A percentile compares a stretch with the other conserved stretches of the same genome.
Conservation (phyloP, 2,329 filamentous ascomycete species). For the Graphium sp. region DNA sequence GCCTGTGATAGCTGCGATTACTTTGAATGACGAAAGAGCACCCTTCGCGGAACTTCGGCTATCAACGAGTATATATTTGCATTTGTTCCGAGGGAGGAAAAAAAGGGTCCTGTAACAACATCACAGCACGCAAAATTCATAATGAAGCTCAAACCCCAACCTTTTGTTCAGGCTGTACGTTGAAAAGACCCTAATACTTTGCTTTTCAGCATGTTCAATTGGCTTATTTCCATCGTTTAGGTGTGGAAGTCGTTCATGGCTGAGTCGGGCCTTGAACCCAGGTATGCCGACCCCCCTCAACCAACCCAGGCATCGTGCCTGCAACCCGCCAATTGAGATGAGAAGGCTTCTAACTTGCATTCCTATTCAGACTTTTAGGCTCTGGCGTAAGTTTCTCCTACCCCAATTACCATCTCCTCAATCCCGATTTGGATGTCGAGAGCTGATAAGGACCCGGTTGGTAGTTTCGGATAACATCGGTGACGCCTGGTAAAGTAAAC, state of each 20-base stretch:
- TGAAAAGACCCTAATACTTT: too few species aligned
- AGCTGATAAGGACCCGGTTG: too few species aligned
- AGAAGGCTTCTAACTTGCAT: neutral
- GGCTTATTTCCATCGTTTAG: too few species aligned
- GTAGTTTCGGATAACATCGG: conserved; percentile 51
- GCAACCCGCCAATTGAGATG: neutral
- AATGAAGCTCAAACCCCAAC: conserved; percentile 2
- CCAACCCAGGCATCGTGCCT: neutral
- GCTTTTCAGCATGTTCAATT: too few species aligned
- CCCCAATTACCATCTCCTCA: neutral
- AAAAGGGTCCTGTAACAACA: too few species aligned
- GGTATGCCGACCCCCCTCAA: conserved; percentile 29
- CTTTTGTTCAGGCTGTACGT: conserved; percentile 37
- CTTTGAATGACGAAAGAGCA: too few species aligned
- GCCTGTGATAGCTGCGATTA: too few species aligned
- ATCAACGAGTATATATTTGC: neutral
- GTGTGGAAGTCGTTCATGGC: conserved; percentile 74
- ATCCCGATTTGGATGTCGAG: too few species aligned
- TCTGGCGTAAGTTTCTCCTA: conserved; percentile 15
- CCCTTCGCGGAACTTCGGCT: neutral
- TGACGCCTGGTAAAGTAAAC: conserved; percentile 48
- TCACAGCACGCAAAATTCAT: too few species aligned
- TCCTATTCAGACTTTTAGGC: conserved; percentile 18
- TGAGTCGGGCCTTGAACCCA: conserved; percentile 76
- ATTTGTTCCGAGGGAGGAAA: neutral